A percentile compares a stretch with the other conserved stretches of the same genome.
Conservation (phyloP, 345 rosid species). For the Eucalyptus pauciflora region DNA sequence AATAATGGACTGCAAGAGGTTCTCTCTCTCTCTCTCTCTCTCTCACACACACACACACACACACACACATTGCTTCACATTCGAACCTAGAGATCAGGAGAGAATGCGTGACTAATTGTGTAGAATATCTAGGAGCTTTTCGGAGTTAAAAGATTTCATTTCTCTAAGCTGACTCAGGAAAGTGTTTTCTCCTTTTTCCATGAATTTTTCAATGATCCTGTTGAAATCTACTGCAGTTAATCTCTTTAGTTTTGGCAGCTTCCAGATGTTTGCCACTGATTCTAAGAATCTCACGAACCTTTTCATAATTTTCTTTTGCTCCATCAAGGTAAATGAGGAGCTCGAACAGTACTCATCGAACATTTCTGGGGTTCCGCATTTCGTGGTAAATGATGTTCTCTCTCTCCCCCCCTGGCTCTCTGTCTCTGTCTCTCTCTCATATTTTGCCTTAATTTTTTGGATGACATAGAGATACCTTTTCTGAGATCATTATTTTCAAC, state of each 20-base stretch:
- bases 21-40: neutral
- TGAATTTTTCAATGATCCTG: neutral
- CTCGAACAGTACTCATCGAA: constrained; percentile 30
- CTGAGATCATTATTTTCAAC: no score
- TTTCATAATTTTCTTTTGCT: neutral
- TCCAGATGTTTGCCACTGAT: neutral
- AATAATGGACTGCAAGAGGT: constrained; percentile 63
- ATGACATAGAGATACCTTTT: no score
- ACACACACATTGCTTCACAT: neutral
- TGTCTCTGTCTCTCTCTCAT: no score
- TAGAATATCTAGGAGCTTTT: neutral
- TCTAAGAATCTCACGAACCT: neutral
- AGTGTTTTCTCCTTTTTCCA: neutral
- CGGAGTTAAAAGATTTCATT: neutral
- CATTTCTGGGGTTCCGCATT: constrained; percentile 74
- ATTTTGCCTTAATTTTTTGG: no score
- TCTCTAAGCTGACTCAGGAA: neutral
- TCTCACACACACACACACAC: no score
- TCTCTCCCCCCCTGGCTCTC: no score
- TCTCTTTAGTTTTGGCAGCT: neutral
- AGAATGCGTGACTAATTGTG: neutral
- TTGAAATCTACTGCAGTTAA: neutral
- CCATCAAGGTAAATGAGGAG: constrained; percentile 61
- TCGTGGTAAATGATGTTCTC: constrained; percentile 27
- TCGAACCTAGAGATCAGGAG: neutral